Conservation (phyloP, 768 basidiomycete genomes). For the Lentinula sp. region DNA sequence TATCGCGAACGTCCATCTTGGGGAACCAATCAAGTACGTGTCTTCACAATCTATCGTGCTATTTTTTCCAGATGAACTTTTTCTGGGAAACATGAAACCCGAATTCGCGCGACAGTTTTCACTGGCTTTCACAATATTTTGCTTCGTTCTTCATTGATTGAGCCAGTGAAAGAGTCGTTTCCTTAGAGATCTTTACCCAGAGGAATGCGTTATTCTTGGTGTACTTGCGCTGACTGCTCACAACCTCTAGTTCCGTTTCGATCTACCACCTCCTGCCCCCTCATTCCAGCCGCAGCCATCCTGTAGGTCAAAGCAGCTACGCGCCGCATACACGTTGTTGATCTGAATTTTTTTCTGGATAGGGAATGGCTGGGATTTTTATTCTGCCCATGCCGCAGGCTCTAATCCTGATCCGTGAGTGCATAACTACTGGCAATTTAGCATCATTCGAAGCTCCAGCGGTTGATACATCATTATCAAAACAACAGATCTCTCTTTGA, state of each 20-base stretch:
- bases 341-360: slow-evolving; percentile 24
- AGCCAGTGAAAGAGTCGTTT: not conserved
- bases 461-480: not conserved
- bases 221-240: not conserved
- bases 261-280: slow-evolving; percentile 23
- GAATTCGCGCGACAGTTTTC: not conserved
- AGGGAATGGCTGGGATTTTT: slow-evolving; percentile 56
- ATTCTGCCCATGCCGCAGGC: slow-evolving; percentile 49
- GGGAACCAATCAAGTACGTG: slow-evolving; percentile 37
- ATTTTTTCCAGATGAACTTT: not conserved
- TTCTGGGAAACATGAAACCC: not conserved
- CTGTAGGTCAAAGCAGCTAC: slow-evolving; percentile 32
- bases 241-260: slow-evolving; percentile 23
- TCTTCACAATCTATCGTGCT: not conserved
- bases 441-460: not conserved
- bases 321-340: slow-evolving; percentile 6
- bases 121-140: no score
- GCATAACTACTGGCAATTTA: slow-evolving; percentile 9
- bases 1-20: slow-evolving; percentile 44
- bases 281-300: slow-evolving; percentile 40
- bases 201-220: not conserved
- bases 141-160: no score
- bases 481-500: slow-evolving; percentile 48
- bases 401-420: slow-evolving; percentile 50
- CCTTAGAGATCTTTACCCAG: not conserved